A percentile compares a stretch with the other conserved stretches of the same genome.
Conservation (phyloP, 31 red algal species). For the Odonthalia washingtoniensis region DNA sequence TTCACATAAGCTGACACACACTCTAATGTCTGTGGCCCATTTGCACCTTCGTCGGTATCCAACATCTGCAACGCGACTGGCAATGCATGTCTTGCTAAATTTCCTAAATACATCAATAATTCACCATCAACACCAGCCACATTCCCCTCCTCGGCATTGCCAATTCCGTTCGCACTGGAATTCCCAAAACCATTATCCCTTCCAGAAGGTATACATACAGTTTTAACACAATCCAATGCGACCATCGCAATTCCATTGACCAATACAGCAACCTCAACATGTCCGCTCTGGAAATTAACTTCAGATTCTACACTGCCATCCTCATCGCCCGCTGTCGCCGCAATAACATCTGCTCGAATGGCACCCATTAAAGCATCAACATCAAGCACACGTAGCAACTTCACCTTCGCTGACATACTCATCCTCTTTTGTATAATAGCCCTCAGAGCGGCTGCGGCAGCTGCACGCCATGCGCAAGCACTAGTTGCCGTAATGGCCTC, state of each 20-base stretch:
- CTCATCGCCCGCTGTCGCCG: slow-evolving; percentile 22
- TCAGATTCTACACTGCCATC: slow-evolving; percentile 31
- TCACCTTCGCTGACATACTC: slow-evolving; percentile 58
- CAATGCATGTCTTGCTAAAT: slow-evolving; percentile 59
- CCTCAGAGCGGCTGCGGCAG: slow-evolving; percentile 68
- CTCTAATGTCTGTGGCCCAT: slow-evolving; percentile 65
- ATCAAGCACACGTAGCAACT: slow-evolving; percentile 67
- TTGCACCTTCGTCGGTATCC: slow-evolving; percentile 69
- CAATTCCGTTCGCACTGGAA: too few relatives aligned
- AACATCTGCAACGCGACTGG: slow-evolving; percentile 58
- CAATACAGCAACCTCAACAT: slow-evolving; percentile 76
- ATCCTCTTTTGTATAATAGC: slow-evolving; percentile 87
- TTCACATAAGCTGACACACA: slow-evolving; percentile 77
- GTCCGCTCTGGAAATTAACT: slow-evolving; percentile 61
- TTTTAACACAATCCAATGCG: slow-evolving; percentile 69
- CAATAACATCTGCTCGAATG: slow-evolving; percentile 51
- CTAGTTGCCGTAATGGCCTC: slow-evolving; percentile 47
- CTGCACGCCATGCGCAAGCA: slow-evolving; percentile 28
- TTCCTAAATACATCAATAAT: slow-evolving; percentile 13
- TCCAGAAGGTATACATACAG: neutral
- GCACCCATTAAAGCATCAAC: slow-evolving; percentile 62
- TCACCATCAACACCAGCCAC: slow-evolving; percentile 16
- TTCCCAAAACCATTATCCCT: too few relatives aligned
- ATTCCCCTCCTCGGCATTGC: slow-evolving; percentile 51
- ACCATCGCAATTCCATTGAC: slow-evolving; percentile 81